phyloP scores from a whole-genome alignment of 192 early-diverging fungal genomes.

The Mortierella claussenii region DNA sequence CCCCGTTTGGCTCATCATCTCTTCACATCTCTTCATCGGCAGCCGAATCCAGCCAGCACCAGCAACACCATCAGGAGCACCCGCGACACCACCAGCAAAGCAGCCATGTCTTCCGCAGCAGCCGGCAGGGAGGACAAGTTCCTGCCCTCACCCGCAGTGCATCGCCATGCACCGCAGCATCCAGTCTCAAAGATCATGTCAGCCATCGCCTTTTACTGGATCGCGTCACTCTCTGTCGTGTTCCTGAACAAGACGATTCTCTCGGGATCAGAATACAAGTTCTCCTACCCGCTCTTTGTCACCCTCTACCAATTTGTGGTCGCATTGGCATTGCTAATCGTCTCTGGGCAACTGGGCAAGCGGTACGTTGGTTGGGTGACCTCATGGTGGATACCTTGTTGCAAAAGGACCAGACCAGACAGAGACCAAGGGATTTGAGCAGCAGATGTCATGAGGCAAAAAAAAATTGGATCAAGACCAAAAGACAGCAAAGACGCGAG shows the following conservation, averaged over 20 bases:
- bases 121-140: conserved; percentile 31
- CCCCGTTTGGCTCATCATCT: neutral
- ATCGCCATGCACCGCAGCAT: conserved; percentile 30
- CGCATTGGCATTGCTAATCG: conserved; percentile 61
- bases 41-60: no score
- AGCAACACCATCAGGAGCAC: no score
- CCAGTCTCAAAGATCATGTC: conserved; percentile 52
- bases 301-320: conserved; percentile 74
- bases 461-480: neutral
- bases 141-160: conserved; percentile 40
- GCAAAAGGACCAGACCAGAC: no score
- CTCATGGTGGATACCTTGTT: no score
- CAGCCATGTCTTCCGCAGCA: no score
- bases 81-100: no score
- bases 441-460: neutral
- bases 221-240: conserved; percentile 69
- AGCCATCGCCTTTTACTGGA: conserved; percentile 72
- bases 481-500: conserved; percentile 2
- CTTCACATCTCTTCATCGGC: neutral
- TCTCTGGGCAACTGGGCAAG: conserved; percentile 65
- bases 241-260: conserved; percentile 77
- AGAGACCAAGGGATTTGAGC: neutral
- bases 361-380: conserved; percentile 57
- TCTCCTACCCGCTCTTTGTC: conserved; percentile 74
- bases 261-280: conserved; percentile 66